Evolutionary conservation across 306 rosid species (phyloP).

Genomic region (Luffa aegyptiaca): DNA sequence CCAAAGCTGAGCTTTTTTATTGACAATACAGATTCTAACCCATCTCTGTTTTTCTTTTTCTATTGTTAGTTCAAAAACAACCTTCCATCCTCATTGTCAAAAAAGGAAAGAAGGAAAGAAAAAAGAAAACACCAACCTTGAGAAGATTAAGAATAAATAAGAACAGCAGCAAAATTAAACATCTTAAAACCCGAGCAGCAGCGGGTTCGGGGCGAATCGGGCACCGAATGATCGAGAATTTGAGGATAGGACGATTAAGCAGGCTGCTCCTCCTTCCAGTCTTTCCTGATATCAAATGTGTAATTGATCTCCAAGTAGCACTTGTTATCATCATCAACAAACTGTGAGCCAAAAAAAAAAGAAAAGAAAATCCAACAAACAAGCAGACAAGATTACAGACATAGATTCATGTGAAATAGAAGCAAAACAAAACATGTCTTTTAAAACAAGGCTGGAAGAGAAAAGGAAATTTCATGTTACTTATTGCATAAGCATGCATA

Average conservation of each 20-base stretch:
- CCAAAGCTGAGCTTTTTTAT: conserved; percentile 3
- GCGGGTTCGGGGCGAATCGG: background rate
- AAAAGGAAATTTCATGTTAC: background rate
- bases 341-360: conserved; percentile 37
- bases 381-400: background rate
- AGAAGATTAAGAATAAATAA: conserved; percentile 4
- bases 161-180: background rate
- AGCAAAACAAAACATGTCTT: background rate
- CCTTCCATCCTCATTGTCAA: conserved; percentile 6
- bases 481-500: background rate
- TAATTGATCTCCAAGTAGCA: conserved; percentile 90
- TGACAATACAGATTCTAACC: background rate
- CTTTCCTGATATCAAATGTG: conserved; percentile 68
- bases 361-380: background rate
- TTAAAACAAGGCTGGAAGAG: background rate
- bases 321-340: conserved; percentile 80
- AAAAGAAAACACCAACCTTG: background rate
- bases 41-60: conserved; percentile 6
- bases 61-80: conserved; percentile 9
- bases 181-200: background rate
- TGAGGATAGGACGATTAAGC: background rate
- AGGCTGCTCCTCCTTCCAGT: conserved; percentile 23
- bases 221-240: background rate
- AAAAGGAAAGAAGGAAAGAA: background rate
- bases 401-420: background rate